Conservation (phyloP, 768 basidiomycete species). For the Termitomyces titanicus region DNA sequence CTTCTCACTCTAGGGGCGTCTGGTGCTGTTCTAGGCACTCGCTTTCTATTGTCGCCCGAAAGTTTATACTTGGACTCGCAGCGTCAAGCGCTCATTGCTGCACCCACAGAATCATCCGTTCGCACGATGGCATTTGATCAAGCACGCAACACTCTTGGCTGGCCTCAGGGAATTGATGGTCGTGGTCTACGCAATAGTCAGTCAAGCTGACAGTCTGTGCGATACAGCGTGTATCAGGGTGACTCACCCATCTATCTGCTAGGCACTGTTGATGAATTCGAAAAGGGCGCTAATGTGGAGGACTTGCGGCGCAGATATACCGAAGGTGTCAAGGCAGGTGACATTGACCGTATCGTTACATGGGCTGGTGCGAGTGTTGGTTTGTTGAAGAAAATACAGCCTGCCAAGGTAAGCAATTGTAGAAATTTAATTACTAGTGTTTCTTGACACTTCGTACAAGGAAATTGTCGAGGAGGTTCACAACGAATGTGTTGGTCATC, state of each 20-base stretch:
- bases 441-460: conserved; percentile 24
- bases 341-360: conserved; percentile 49
- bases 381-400: conserved; percentile 40
- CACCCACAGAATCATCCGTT: conserved; percentile 42
- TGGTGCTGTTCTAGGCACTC: conserved; percentile 71
- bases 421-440: not conserved
- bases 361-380: conserved; percentile 72
- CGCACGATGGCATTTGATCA: conserved; percentile 64
- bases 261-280: conserved; percentile 55
- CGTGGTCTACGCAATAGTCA: conserved; percentile 53
- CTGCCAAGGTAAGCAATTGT: conserved; percentile 32
- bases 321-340: conserved; percentile 40
- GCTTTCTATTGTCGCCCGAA: conserved; percentile 68
- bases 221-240: not conserved
- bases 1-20: conserved; percentile 64
- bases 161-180: conserved; percentile 63
- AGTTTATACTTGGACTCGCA: conserved; percentile 53
- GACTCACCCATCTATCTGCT: conserved; percentile 9
- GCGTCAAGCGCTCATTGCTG: conserved; percentile 47
- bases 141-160: conserved; percentile 50
- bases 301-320: conserved; percentile 39
- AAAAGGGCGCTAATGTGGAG: conserved; percentile 41
- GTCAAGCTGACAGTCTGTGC: conserved; percentile 9
- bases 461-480: conserved; percentile 53
- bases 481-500: conserved; percentile 36